Evolutionary conservation across 1,284 basidiomycete species (phyloP), one percentile per base, ranked within the genome.

Genomic region (Abortiporus biennis): DNA sequence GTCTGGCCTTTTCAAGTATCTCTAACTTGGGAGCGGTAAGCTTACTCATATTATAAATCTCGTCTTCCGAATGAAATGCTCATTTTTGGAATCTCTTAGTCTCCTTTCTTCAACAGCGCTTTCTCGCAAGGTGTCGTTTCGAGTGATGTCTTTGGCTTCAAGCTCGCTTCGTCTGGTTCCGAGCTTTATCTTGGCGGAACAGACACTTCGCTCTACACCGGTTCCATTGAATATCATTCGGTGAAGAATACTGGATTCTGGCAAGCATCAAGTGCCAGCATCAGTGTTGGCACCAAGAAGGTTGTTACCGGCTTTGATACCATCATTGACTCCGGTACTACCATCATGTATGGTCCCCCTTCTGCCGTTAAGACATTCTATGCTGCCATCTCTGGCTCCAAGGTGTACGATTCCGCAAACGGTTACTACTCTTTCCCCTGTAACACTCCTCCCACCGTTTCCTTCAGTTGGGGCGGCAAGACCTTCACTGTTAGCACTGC

Each of bases 181-280:
- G 71, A 78, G 53, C 71, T 86, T 9, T 71, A 63, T 50, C 59
- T 86, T 38, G 84, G 84, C 35, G 80, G 76, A 6, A 60, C 64
- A 0, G 62, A 78, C 51, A 48, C 45, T 6, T 36, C 47, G 3
- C 51, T 68, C 34, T 73, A 69, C 53, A 64, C 53, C n/a, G 73
- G 58, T 43, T 46, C 46, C 16, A 54, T 70, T 43, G 9, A 60
- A 65, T 25, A 46, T 55, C 16, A 58, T 59, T 19, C 62, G 72
- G 4, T 64, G 63, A 4, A 25, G 53, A 20, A 35, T 60, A 55
- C 67, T 62, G 43, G 22, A 48, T 49, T 21, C 23, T 24, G 17
- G 9, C n/a, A 29, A 6, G n/a, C 6, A 16, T 17, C 13, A 19
- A 12, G 4, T 20, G 24, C 32, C 4, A 33, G 8, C 13, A 31